Percentiles rank a stretch among this genome's conserved stretches.
Conservation (phyloP, 495 filamentous ascomycete species). For the Penicillium mononematosum region DNA sequence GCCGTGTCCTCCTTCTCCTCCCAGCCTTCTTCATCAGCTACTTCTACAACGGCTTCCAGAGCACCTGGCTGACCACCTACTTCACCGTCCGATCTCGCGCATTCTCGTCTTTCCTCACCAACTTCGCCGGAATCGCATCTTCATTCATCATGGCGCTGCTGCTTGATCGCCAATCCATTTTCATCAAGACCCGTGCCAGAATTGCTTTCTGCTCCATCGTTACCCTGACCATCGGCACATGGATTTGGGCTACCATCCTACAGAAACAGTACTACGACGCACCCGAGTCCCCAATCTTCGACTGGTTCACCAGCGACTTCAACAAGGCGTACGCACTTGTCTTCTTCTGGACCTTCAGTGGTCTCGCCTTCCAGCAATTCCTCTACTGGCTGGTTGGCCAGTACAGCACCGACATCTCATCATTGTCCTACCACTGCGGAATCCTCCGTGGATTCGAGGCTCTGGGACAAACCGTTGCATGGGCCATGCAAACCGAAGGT, state of each 20-base stretch:
- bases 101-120: conserved; percentile 38
- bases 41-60: conserved; percentile 38
- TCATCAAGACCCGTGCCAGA: conserved; percentile 36
- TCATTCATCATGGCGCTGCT: conserved; percentile 33
- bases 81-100: conserved; percentile 37
- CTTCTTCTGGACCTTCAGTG: conserved; percentile 37
- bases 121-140: conserved; percentile 35
- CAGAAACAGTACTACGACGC: conserved; percentile 32
- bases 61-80: conserved; percentile 35
- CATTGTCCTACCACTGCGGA: conserved; percentile 35
- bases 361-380: conserved; percentile 37
- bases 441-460: conserved; percentile 36
- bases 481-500: conserved; percentile 37
- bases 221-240: conserved; percentile 29
- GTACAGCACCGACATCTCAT: conserved; percentile 35
- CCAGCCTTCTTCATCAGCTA: conserved; percentile 40
- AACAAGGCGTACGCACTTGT: conserved; percentile 34
- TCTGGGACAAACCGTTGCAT: conserved; percentile 35
- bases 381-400: conserved; percentile 38
- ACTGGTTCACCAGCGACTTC: conserved; percentile 37
- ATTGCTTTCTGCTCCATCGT: conserved; percentile 30
- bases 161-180: conserved; percentile 34
- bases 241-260: conserved; percentile 36
- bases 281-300: conserved; percentile 27
- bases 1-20: conserved; percentile 30